These are phyloP conservation scores for Carex sylvatica DNA, from an alignment of 202 grass and related monocot species.

Conservation along the genomic window DNA sequence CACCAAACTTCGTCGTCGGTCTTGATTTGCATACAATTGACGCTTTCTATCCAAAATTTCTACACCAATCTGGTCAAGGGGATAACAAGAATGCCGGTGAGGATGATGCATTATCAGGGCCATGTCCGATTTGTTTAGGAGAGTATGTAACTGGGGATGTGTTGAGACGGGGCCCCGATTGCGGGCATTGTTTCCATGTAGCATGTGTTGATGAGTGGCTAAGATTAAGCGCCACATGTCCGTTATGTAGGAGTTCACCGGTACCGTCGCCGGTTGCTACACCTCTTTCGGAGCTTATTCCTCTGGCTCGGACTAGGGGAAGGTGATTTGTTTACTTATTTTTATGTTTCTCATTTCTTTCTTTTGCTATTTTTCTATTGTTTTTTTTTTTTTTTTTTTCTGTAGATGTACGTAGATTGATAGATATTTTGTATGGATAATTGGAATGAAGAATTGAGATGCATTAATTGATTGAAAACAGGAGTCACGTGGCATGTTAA, in stretches of 20 bases:
- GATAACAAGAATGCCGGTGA: neutral
- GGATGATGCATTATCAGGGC: neutral
- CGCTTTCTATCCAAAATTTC: constrained; percentile 56
- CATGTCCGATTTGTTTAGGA: constrained; percentile 63
- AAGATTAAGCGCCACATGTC: constrained; percentile 62
- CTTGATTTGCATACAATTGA: constrained; percentile 54
- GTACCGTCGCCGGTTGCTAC: constrained; percentile 40
- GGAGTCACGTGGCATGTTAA: neutral
- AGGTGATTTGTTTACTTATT: constrained; percentile 22
- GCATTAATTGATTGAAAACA: neutral
- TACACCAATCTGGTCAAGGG: neutral
- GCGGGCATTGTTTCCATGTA: constrained; percentile 59
- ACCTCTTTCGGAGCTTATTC: constrained; percentile 44
- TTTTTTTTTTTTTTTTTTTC: neutral
- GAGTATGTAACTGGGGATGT: constrained; percentile 41
- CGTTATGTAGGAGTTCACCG: constrained; percentile 61
- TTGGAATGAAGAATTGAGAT: neutral
- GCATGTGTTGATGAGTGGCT: constrained; percentile 61
- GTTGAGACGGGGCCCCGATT: constrained; percentile 44
- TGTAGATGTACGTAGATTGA: neutral
- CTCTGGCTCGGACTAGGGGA: constrained; percentile 37
- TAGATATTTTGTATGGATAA: neutral
- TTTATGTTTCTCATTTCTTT: neutral
- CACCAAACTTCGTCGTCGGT: constrained; percentile 25
- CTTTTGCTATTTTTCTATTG: neutral